These are phyloP conservation scores for Globisporangium abappressorium DNA, from an alignment of 352 stramenopile species.

Conservation along the genomic window DNA sequence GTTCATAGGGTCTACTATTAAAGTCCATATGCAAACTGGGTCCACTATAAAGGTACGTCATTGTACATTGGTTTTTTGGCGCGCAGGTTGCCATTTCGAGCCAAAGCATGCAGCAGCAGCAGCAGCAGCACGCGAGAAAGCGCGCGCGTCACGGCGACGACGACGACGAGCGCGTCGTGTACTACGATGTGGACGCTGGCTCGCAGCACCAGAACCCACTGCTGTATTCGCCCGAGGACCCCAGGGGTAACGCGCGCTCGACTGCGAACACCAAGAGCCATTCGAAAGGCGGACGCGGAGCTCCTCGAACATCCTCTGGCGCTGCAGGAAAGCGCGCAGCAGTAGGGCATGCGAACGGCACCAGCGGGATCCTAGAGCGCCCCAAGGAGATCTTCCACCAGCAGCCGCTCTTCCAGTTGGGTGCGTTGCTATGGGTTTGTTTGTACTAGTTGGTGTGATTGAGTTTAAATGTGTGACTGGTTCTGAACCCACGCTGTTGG, in stretches of 20 bases:
- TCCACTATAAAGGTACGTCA: not conserved
- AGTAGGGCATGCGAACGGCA: not conserved
- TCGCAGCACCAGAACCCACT: conserved; percentile 22
- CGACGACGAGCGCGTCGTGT: conserved; percentile 52
- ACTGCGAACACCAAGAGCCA: not conserved
- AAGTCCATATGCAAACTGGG: too few relatives aligned
- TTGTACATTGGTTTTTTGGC: not conserved
- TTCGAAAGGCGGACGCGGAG: not conserved
- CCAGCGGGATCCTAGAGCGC: conserved; percentile 18
- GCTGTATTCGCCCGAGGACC: conserved; percentile 16
- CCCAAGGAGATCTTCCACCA: conserved; percentile 46
- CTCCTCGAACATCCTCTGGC: not conserved
- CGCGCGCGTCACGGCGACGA: conserved; percentile 11
- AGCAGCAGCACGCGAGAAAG: not conserved
- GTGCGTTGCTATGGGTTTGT: conserved; percentile 17
- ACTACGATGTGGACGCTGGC: conserved; percentile 50
- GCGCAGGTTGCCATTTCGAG: not conserved
- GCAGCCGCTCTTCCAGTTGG: conserved; percentile 35
- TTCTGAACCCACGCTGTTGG: conserved; percentile 1
- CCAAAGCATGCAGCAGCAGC: not conserved
- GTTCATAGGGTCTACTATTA: not conserved
- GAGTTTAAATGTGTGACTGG: not conserved
- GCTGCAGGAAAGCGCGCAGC: not conserved
- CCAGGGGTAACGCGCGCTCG: not conserved
- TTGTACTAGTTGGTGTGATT: not conserved